Percentiles rank a stretch among this genome's conserved stretches.
Conservation (phyloP, 2,329 filamentous ascomycete species). For the Phialocephala subalpina region DNA sequence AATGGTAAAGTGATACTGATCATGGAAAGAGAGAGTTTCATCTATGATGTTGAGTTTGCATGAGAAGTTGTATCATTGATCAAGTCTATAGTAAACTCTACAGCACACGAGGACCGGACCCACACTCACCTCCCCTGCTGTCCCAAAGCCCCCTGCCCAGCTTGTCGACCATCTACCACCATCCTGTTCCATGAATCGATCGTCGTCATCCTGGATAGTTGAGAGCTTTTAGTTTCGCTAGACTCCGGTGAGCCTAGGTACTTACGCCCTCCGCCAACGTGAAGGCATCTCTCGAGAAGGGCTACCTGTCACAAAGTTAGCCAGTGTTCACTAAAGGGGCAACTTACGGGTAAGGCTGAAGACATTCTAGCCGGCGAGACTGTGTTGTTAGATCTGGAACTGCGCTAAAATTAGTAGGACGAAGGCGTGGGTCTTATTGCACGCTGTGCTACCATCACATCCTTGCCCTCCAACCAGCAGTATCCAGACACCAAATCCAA, state of each 20-base stretch:
- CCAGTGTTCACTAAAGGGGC: not conserved
- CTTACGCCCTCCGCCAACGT: constrained; percentile 1
- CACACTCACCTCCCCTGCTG: not conserved
- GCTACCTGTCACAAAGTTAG: not conserved
- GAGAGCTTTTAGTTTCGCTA: constrained; percentile 3
- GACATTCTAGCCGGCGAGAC: not conserved
- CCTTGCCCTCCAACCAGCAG: not conserved
- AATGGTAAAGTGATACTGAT: no score
- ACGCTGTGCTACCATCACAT: not conserved
- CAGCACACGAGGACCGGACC: not conserved
- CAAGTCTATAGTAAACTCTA: not conserved
- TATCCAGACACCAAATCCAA: constrained; percentile 2
- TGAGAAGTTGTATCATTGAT: not conserved
- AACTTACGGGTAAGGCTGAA: not conserved
- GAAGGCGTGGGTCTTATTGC: not conserved
- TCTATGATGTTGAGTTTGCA: no score
- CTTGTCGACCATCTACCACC: not conserved
- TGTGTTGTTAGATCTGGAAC: constrained; percentile 3
- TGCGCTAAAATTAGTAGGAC: not conserved
- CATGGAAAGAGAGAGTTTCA: no score
- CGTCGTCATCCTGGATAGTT: not conserved
- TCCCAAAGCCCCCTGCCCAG: not conserved
- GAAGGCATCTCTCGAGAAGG: constrained; percentile 1
- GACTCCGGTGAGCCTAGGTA: not conserved
- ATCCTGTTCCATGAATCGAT: not conserved